Evolutionary conservation across 768 basidiomycete genomes (phyloP).

Genomic region (Podaxis rugospora): DNA sequence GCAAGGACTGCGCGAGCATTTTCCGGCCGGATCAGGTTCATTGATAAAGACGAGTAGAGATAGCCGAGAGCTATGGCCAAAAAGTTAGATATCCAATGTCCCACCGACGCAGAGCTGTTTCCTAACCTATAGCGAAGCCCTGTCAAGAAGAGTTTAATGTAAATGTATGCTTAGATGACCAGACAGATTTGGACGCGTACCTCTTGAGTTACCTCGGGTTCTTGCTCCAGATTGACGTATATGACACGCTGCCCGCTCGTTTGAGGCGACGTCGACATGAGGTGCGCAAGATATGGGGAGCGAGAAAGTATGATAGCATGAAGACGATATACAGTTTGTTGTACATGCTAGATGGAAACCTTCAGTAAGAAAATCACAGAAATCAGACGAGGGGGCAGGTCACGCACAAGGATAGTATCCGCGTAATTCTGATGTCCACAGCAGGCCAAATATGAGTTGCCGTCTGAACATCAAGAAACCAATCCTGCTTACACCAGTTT

Average conservation of each 20-base stretch:
- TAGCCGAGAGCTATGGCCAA: conserved; percentile 63
- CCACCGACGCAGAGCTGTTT: not conserved
- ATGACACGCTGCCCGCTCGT: conserved; percentile 61
- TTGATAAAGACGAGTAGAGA: conserved; percentile 70
- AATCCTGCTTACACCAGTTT: conserved; percentile 63
- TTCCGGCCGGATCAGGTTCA: conserved; percentile 63
- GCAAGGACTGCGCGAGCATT: conserved; percentile 86
- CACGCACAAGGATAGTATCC: conserved; percentile 71
- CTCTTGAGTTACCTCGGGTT: conserved; percentile 82
- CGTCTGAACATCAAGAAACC: conserved; percentile 12
- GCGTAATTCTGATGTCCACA: conserved; percentile 60
- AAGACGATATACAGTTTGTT: conserved; percentile 69
- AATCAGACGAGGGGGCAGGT: not conserved
- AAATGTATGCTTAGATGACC: conserved; percentile 8
- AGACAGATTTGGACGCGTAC: conserved; percentile 36
- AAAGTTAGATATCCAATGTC: conserved; percentile 12
- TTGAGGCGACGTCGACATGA: conserved; percentile 80
- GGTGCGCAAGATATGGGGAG: conserved; percentile 82
- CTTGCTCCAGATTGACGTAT: conserved; percentile 70
- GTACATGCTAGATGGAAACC: conserved; percentile 51
- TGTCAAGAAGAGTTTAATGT: conserved; percentile 22
- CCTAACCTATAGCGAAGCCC: conserved; percentile 74
- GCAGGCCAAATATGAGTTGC: conserved; percentile 13
- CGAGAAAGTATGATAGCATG: conserved; percentile 85
- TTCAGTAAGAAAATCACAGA: conserved; percentile 4